Percentiles rank a stretch among this genome's conserved stretches.
These are phyloP conservation scores for Sonneratia alba DNA, from an alignment of 345 rosid species.

Conservation along the genomic window DNA sequence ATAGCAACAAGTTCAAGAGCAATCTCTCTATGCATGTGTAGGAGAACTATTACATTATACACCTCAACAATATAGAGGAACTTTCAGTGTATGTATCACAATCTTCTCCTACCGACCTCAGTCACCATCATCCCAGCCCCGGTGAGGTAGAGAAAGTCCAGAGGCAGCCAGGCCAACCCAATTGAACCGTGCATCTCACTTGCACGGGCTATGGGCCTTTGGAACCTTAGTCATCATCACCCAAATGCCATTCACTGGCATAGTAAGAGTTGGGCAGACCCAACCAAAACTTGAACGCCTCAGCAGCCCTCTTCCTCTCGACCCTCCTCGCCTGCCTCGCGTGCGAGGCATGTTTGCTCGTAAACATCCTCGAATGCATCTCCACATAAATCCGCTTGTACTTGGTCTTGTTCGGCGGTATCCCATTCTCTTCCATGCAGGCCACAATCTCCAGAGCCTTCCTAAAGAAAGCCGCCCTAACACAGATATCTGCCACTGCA, in stretches of 20 bases:
- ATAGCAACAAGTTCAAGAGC: background rate
- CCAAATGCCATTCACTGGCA: conserved; percentile 71
- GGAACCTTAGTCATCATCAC: conserved; percentile 22
- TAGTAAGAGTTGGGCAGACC: conserved; percentile 91
- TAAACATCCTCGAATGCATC: conserved; percentile 95
- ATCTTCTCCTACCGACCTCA: background rate
- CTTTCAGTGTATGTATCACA: background rate
- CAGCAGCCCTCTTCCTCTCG: conserved; percentile 85
- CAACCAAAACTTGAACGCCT: conserved; percentile 95
- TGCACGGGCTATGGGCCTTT: background rate
- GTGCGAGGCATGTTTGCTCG: conserved; percentile 91
- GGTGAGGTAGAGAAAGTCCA: background rate
- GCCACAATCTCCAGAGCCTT: conserved; percentile 88
- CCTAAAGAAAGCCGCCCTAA: conserved; percentile 80
- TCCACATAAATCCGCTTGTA: conserved; percentile 79
- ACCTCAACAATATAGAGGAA: background rate
- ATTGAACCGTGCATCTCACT: background rate
- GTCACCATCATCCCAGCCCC: background rate
- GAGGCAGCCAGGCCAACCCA: too few relatives aligned
- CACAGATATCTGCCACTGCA: conserved; percentile 73
- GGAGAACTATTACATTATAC: background rate
- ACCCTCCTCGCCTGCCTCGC: conserved; percentile 63
- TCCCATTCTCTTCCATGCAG: conserved; percentile 88
- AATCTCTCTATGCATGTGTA: background rate
- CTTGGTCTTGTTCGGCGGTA: conserved; percentile 78